Evolutionary conservation across 768 basidiomycete species (phyloP), one percentile per base, ranked within the genome.

Genomic region (Phylloporus arenicola): DNA sequence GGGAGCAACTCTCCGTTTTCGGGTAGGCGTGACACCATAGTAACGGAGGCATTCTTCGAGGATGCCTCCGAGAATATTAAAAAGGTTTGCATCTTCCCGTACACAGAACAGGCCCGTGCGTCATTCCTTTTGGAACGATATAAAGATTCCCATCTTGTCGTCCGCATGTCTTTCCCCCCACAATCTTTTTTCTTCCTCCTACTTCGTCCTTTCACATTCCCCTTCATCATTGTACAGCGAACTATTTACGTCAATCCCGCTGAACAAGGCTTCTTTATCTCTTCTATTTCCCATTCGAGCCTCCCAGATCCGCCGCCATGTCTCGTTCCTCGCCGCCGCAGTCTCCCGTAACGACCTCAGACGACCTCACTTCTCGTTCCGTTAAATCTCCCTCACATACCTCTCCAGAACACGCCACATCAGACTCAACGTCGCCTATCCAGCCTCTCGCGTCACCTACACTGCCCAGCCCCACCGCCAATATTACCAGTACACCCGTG

Each of bases 281-380:
- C 44, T 57, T 47, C 42, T 44, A 43, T 53, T 48, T 51, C 53
- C 43, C 27, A 3, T 51, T 56, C 19, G 44, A 53, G 56, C 50
- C 16, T 55, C 48, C 53, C 57, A 52, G 64, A 67, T 62, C 55
- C 62, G 35, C 61, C 56, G 24, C 51, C 53, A 69, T 69, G 68
- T 50, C 42, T 43, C 29, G 54, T 50, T 64, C 59, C 54, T 55
- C 56, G 37, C 62, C 63, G 45, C 51, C 61, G 50, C 65, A 61
- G 52, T 42, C 57, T 44, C 52, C 57, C 57, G 56, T 57, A 35
- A 56, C 53, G 51, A 60, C 43, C 31, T 37, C 47, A 35, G 57
- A 57, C 51, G 50, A 52, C 51, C 45, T 45, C 13, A 37, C 45
- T 38, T 47, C 52, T 43, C 37, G 22, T 45, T 45, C 46, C 45